Conservation (phyloP, 2,329 filamentous ascomycete species). For the Beauveria varroae region DNA sequence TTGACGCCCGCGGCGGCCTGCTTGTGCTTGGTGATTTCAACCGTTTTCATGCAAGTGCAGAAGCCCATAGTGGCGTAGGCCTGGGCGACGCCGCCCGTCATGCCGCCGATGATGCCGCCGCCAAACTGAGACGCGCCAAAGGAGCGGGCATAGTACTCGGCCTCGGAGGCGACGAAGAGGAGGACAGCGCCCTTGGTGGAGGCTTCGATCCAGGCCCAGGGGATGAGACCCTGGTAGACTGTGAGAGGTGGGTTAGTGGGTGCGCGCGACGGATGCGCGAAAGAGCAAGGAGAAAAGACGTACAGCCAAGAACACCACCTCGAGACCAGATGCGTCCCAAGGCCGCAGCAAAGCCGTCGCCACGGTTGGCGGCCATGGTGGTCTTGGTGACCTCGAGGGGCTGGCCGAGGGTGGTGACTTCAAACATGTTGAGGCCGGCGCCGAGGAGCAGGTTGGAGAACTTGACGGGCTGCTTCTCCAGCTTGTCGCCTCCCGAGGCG, state of each 20-base stretch:
- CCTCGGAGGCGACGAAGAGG: slow-evolving; percentile 97
- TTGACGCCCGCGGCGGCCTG: slow-evolving; percentile 74
- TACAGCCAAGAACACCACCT: slow-evolving; percentile 90
- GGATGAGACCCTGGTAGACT: slow-evolving; percentile 99
- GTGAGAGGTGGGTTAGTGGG: slow-evolving; percentile 21
- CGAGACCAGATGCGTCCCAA: slow-evolving; percentile 86
- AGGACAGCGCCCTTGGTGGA: slow-evolving; percentile 98
- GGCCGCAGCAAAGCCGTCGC: slow-evolving; percentile 75
- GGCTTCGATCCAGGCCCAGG: slow-evolving; percentile 99
- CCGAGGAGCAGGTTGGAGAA: slow-evolving; percentile 97
- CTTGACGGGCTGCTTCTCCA: slow-evolving; percentile 99
- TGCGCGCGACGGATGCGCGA: not conserved
- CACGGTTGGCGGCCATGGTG: slow-evolving; percentile 96
- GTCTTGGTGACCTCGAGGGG: slow-evolving; percentile 99
- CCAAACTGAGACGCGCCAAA: slow-evolving; percentile 81
- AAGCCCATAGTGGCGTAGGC: slow-evolving; percentile 99
- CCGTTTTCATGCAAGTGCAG: slow-evolving; percentile 99
- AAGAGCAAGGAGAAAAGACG: slow-evolving; percentile 32
- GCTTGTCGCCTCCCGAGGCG: slow-evolving; percentile 38
- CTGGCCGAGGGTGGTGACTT: slow-evolving; percentile 63
- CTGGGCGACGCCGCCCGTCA: slow-evolving; percentile 91
- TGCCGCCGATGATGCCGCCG: slow-evolving; percentile 82
- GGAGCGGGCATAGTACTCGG: slow-evolving; percentile 85
- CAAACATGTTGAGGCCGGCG: slow-evolving; percentile 91
- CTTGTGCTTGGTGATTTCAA: slow-evolving; percentile 99